phyloP scores from a whole-genome alignment of 1,284 basidiomycete genomes.

The Meripilus lineatus region DNA sequence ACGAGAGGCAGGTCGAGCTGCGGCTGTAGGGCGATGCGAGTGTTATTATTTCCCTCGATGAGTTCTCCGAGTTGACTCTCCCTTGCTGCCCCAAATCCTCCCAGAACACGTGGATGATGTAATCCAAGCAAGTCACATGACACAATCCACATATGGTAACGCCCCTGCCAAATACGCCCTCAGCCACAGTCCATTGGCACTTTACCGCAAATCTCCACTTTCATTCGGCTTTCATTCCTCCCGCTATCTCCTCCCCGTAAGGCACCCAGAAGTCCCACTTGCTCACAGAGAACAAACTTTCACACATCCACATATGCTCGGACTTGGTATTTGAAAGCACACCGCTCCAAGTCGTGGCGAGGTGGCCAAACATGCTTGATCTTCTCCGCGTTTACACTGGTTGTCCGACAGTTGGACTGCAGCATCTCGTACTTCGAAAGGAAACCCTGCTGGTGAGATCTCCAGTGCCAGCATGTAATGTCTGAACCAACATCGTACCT shows the following conservation, averaged over 20 bases:
- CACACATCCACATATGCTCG: neutral
- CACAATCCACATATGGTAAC: too few relatives aligned
- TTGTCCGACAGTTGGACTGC: constrained; percentile 49
- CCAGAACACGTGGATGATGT: neutral
- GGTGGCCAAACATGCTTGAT: constrained; percentile 43
- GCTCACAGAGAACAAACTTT: neutral
- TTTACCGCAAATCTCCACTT: neutral
- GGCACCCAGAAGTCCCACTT: neutral
- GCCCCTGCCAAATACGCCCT: neutral
- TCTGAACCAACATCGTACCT: constrained; percentile 4
- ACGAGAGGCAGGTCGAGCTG: neutral
- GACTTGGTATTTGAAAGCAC: too few relatives aligned
- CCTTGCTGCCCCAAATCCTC: neutral
- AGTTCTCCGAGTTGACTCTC: too few relatives aligned
- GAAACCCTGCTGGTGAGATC: constrained; percentile 53
- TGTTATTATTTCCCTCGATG: too few relatives aligned
- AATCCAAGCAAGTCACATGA: too few relatives aligned
- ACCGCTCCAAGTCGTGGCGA: neutral
- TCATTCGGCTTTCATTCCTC: neutral
- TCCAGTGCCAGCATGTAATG: constrained; percentile 2
- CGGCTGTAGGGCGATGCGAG: constrained; percentile 5
- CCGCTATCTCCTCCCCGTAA: neutral
- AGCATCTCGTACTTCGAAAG: constrained; percentile 50
- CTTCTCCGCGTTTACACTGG: constrained; percentile 54
- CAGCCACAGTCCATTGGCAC: neutral